Percentiles rank a stretch among this genome's conserved stretches.
These are phyloP conservation scores for Pogostemon cablin DNA, from an alignment of 257 asterid genomes.

Conservation along the genomic window DNA sequence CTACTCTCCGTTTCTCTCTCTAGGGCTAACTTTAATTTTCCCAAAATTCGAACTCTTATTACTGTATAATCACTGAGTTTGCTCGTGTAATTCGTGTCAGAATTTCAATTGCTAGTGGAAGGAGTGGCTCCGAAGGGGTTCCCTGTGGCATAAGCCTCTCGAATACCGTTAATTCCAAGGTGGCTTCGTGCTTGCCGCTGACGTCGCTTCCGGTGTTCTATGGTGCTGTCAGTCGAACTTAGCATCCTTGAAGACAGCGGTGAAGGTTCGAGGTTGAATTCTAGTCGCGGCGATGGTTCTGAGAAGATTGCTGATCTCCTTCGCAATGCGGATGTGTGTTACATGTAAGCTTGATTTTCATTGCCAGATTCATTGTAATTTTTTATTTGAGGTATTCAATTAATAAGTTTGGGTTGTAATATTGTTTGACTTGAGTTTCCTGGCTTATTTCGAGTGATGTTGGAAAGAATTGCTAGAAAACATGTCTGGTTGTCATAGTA, in stretches of 20 bases:
- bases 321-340: constrained; percentile 74
- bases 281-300: constrained; percentile 55
- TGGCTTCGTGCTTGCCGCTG: constrained; percentile 80
- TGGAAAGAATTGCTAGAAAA: not conserved
- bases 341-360: constrained; percentile 65
- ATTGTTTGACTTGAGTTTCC: not conserved
- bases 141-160: constrained; percentile 82
- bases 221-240: constrained; percentile 81
- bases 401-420: constrained; percentile 19
- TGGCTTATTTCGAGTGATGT: constrained; percentile 20
- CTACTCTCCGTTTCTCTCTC: constrained; percentile 48
- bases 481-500: no score
- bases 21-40: constrained; percentile 49
- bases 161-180: constrained; percentile 85
- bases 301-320: constrained; percentile 80
- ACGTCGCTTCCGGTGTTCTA: constrained; percentile 94
- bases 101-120: constrained; percentile 54
- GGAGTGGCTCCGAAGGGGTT: constrained; percentile 41
- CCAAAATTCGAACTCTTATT: constrained; percentile 40
- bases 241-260: constrained; percentile 57
- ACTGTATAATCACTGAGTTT: constrained; percentile 20
- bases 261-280: constrained; percentile 48
- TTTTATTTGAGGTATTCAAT: constrained; percentile 33
- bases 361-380: constrained; percentile 24
- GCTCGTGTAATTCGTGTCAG: constrained; percentile 27